These are phyloP conservation scores for Fusarium beomiforme DNA, from an alignment of 2,329 filamentous ascomycete genomes.

Conservation along the genomic window DNA sequence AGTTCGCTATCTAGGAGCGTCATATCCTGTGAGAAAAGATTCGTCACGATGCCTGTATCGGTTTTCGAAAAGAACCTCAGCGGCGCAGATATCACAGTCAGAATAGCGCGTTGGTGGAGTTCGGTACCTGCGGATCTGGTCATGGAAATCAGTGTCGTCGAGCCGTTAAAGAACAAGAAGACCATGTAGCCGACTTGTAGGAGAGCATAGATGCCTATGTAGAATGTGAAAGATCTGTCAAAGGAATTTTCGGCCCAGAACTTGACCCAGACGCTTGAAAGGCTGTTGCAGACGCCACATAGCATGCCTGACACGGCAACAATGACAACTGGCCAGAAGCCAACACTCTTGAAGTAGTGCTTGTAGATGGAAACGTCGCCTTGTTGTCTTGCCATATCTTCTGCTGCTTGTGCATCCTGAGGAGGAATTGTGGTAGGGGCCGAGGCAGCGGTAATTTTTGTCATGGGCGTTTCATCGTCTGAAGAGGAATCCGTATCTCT, in stretches of 20 bases:
- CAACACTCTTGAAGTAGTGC: constrained; percentile 48
- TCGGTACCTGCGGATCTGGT: constrained; percentile 45
- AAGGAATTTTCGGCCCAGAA: constrained; percentile 51
- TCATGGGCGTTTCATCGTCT: neutral
- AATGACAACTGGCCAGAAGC: constrained; percentile 14
- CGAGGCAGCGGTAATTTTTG: neutral
- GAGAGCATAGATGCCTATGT: constrained; percentile 47
- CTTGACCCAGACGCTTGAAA: constrained; percentile 53
- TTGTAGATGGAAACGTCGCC: constrained; percentile 49
- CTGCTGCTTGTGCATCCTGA: neutral
- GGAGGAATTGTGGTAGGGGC: neutral
- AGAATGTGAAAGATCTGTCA: constrained; percentile 38
- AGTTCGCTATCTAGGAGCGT: constrained; percentile 54
- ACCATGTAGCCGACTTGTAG: constrained; percentile 28
- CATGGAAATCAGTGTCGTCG: constrained; percentile 35
- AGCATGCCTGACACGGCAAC: constrained; percentile 37
- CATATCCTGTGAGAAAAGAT: constrained; percentile 59
- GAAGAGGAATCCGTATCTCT: neutral
- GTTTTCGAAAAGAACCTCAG: constrained; percentile 54
- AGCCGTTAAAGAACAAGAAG: constrained; percentile 30
- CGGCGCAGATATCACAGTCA: constrained; percentile 51
- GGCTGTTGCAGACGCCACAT: constrained; percentile 42
- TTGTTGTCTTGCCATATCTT: constrained; percentile 42
- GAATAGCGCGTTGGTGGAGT: constrained; percentile 48
- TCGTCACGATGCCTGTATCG: constrained; percentile 54